Percentiles rank a stretch among this genome's conserved stretches.
These are phyloP conservation scores for Grammothele lineata DNA, from an alignment of 768 basidiomycete species.

Conservation along the genomic window DNA sequence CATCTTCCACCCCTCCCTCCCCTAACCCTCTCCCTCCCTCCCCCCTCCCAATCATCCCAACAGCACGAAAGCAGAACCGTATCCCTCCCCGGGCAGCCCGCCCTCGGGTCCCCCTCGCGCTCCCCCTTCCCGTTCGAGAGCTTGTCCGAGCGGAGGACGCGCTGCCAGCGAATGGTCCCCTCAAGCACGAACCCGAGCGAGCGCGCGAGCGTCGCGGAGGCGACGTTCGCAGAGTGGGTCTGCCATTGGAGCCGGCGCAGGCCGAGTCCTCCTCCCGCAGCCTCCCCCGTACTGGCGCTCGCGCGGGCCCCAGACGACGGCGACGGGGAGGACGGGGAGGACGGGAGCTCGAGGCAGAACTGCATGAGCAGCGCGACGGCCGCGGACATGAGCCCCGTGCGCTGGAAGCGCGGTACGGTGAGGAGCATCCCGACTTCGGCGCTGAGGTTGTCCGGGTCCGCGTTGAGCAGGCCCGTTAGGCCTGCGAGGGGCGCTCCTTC, in stretches of 20 bases:
- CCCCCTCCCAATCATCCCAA: slow-evolving; percentile 54
- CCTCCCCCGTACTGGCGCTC: too few species aligned
- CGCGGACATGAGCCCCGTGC: slow-evolving; percentile 37
- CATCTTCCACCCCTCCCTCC: not conserved
- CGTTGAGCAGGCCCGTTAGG: slow-evolving; percentile 32
- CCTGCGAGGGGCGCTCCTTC: slow-evolving; percentile 31
- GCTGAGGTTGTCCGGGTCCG: slow-evolving; percentile 22
- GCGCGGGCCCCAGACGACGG: too few species aligned
- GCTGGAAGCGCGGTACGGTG: slow-evolving; percentile 31
- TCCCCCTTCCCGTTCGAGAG: slow-evolving; percentile 23
- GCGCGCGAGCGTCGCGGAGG: slow-evolving; percentile 48
- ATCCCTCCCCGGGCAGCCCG: slow-evolving; percentile 36
- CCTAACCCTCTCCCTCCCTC: slow-evolving; percentile 22
- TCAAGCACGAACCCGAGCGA: slow-evolving; percentile 59
- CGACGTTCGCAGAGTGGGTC: slow-evolving; percentile 43
- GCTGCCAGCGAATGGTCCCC: slow-evolving; percentile 49
- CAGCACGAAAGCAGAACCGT: slow-evolving; percentile 45
- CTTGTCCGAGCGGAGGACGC: slow-evolving; percentile 37
- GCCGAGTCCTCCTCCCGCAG: slow-evolving; percentile 39
- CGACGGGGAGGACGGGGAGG: too few species aligned
- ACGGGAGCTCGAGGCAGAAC: slow-evolving; percentile 33
- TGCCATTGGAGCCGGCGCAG: slow-evolving; percentile 63
- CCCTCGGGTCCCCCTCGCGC: slow-evolving; percentile 22
- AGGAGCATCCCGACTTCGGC: slow-evolving; percentile 36
- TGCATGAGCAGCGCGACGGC: slow-evolving; percentile 37